A percentile compares a stretch with the other conserved stretches of the same genome.
Conservation (phyloP, 2,329 filamentous ascomycete genomes). For the Ceratocystis albifundus region DNA sequence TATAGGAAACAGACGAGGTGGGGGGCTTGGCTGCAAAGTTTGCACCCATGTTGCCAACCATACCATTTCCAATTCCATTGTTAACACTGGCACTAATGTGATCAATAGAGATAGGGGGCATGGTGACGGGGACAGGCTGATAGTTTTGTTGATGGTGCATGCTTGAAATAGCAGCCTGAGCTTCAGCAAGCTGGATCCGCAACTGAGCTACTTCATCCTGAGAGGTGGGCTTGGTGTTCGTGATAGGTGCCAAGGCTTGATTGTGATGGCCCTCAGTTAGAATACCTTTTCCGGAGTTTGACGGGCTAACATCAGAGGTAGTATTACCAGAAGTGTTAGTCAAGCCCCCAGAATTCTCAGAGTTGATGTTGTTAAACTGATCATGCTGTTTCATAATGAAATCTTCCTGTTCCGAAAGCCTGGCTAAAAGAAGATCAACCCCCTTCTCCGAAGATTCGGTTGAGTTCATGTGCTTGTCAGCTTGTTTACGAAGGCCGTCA, state of each 20-base stretch:
- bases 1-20: slow-evolving; percentile 1
- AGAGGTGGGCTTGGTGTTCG: slow-evolving; percentile 24
- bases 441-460: slow-evolving; percentile 11
- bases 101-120: background rate
- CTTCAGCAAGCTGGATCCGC: slow-evolving; percentile 56
- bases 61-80: background rate
- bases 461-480: slow-evolving; percentile 5
- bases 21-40: background rate
- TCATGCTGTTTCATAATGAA: slow-evolving; percentile 48
- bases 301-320: slow-evolving; percentile 1
- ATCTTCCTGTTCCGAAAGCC: slow-evolving; percentile 54
- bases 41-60: background rate
- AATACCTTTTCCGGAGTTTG: background rate
- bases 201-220: slow-evolving; percentile 54
- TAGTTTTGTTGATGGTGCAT: slow-evolving; percentile 25
- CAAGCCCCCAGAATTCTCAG: slow-evolving; percentile 28
- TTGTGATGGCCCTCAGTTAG: background rate
- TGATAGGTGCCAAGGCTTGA: slow-evolving; percentile 6
- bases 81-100: background rate
- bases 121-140: background rate
- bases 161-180: slow-evolving; percentile 38
- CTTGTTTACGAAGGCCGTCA: slow-evolving; percentile 5
- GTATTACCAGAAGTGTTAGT: background rate
- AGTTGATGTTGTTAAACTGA: slow-evolving; percentile 35
- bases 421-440: slow-evolving; percentile 43